Conservation (phyloP, 1,284 basidiomycete genomes). For the Cryptococcus sp. region DNA sequence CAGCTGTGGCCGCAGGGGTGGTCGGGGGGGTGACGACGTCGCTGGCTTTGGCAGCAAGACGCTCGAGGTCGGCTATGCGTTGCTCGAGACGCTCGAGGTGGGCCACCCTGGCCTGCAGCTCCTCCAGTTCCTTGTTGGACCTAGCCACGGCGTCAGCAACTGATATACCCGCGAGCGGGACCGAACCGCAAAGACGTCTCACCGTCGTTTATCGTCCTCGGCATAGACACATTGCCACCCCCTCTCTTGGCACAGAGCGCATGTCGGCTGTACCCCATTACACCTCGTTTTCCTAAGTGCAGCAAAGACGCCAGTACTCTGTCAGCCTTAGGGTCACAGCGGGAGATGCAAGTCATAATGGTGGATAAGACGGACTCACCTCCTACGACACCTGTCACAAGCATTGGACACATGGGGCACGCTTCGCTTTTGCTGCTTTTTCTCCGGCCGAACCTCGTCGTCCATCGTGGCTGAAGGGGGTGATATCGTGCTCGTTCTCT, state of each 20-base stretch:
- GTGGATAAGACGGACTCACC: slow-evolving; percentile 7
- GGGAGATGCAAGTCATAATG: not conserved
- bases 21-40: too few species aligned
- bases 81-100: slow-evolving; percentile 1
- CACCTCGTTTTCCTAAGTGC: slow-evolving; percentile 19
- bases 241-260: slow-evolving; percentile 14
- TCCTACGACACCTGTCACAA: slow-evolving; percentile 21
- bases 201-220: slow-evolving; percentile 26
- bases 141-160: not conserved
- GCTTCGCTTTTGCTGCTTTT: too few species aligned
- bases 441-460: too few species aligned
- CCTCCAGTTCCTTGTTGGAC: slow-evolving; percentile 11
- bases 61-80: too few species aligned
- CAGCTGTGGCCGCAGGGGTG: too few species aligned
- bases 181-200: not conserved
- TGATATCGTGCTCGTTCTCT: too few species aligned
- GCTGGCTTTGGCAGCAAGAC: too few species aligned
- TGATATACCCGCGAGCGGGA: not conserved
- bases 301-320: not conserved
- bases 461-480: too few species aligned
- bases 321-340: too few species aligned
- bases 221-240: slow-evolving; percentile 17
- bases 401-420: slow-evolving; percentile 15
- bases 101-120: slow-evolving; percentile 9
- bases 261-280: slow-evolving; percentile 16